These are phyloP conservation scores for Alternaria angustiovoidea DNA, from an alignment of 2,329 filamentous ascomycete genomes.

Conservation along the genomic window DNA sequence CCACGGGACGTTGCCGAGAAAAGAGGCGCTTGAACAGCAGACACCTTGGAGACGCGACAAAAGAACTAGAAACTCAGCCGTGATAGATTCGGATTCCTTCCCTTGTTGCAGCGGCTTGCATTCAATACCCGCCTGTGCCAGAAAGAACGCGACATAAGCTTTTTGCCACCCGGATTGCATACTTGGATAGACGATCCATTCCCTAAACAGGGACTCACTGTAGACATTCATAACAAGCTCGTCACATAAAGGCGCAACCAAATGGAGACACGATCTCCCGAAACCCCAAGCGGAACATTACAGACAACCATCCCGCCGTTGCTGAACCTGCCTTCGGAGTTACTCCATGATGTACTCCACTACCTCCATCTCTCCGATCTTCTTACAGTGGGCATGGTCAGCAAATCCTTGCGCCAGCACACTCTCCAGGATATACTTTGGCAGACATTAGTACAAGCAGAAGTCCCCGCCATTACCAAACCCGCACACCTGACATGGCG, in stretches of 20 bases:
- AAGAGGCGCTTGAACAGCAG: not conserved
- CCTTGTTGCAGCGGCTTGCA: not conserved
- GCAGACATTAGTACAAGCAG: slow-evolving; percentile 72
- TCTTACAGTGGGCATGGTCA: slow-evolving; percentile 66
- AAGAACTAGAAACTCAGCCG: not conserved
- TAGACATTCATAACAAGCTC: not conserved
- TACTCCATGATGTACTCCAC: slow-evolving; percentile 75
- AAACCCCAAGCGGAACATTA: not conserved
- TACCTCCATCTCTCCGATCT: slow-evolving; percentile 73
- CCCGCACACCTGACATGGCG: slow-evolving; percentile 70
- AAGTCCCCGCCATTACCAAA: slow-evolving; percentile 58
- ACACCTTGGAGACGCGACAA: not conserved
- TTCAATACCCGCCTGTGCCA: not conserved
- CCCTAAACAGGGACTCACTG: not conserved
- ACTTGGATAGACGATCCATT: not conserved
- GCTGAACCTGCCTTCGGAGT: slow-evolving; percentile 73
- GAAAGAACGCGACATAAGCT: not conserved
- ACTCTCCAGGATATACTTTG: slow-evolving; percentile 74
- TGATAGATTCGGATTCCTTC: not conserved
- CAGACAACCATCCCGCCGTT: slow-evolving; percentile 45
- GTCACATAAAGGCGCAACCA: not conserved
- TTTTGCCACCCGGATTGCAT: not conserved
- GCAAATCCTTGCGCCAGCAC: slow-evolving; percentile 65
- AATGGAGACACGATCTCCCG: not conserved
- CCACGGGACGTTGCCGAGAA: slow-evolving; percentile 27